phyloP scores from a whole-genome alignment of 2,329 filamentous ascomycete species.

The Botrytis squamosa region DNA sequence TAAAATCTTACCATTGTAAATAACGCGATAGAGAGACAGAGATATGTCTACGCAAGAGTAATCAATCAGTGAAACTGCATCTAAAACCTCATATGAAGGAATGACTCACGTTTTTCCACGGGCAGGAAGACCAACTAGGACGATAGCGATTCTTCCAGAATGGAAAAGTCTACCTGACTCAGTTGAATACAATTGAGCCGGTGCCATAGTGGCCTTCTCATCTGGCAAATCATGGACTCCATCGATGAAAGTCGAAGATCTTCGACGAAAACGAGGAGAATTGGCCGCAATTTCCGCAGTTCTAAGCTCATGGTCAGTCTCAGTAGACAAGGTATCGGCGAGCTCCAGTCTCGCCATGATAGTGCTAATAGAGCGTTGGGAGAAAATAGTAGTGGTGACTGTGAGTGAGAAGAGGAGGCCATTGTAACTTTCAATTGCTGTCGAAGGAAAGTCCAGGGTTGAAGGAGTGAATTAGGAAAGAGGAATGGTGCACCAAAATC shows the following conservation, averaged over 20 bases:
- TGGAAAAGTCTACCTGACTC: conserved; percentile 97
- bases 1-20: conserved; percentile 70
- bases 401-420: not conserved
- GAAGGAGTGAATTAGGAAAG: not conserved
- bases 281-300: conserved; percentile 91
- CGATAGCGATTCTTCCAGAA: conserved; percentile 94
- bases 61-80: not conserved
- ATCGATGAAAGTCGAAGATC: conserved; percentile 95
- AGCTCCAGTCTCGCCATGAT: conserved; percentile 2
- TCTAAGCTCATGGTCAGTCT: conserved; percentile 23
- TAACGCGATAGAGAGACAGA: conserved; percentile 95
- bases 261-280: conserved; percentile 83
- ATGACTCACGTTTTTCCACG: conserved; percentile 82
- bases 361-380: not conserved
- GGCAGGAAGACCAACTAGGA: conserved; percentile 91
- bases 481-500: not conserved
- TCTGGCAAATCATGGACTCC: conserved; percentile 92
- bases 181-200: conserved; percentile 95
- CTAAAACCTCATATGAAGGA: not conserved
- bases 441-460: not conserved
- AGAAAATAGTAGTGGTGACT: not conserved
- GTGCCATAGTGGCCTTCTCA: conserved; percentile 70
- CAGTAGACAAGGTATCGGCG: not conserved
- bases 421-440: not conserved
- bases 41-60: conserved; percentile 63